A percentile compares a stretch with the other conserved stretches of the same genome.
Conservation (phyloP, 306 rosid species). For the Ochetophila trinervis region DNA sequence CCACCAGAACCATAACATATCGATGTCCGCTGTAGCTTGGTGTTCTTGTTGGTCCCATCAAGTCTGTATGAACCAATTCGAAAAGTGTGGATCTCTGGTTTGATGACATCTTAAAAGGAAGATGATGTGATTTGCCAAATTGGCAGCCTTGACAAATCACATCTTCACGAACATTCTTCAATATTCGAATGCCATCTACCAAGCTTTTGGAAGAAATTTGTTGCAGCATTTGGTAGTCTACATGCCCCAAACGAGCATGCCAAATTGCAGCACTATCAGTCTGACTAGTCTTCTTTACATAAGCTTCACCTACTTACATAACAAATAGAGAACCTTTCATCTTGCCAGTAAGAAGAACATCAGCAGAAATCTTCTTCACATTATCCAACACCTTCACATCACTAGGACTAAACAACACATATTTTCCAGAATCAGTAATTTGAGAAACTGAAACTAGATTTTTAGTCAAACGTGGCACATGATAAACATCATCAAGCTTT, state of each 20-base stretch:
- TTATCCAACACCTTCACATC: no score
- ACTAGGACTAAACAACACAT: no score
- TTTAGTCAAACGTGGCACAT: no score
- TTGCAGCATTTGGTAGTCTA: neutral
- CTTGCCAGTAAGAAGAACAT: neutral
- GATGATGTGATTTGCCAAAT: no score
- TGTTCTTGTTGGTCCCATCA: slow-evolving; percentile 14
- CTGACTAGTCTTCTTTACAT: neutral
- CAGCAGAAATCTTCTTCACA: neutral
- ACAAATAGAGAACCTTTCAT: neutral
- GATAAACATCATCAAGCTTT: no score
- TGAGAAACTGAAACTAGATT: no score
- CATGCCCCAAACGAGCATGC: slow-evolving; percentile 4
- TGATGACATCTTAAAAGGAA: no score
- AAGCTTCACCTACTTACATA: neutral
- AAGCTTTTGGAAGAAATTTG: no score
- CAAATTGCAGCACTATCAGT: neutral
- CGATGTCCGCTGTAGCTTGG: neutral
- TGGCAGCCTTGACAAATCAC: no score
- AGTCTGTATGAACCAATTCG: slow-evolving; percentile 6
- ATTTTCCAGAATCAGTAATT: no score
- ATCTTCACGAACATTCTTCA: no score
- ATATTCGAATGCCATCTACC: no score
- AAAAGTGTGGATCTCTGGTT: neutral
- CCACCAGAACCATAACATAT: neutral